Percentiles rank a stretch among this genome's conserved stretches.
Conservation (phyloP, 2,329 filamentous ascomycete genomes). For the Rhinocladiella mackenziei region DNA sequence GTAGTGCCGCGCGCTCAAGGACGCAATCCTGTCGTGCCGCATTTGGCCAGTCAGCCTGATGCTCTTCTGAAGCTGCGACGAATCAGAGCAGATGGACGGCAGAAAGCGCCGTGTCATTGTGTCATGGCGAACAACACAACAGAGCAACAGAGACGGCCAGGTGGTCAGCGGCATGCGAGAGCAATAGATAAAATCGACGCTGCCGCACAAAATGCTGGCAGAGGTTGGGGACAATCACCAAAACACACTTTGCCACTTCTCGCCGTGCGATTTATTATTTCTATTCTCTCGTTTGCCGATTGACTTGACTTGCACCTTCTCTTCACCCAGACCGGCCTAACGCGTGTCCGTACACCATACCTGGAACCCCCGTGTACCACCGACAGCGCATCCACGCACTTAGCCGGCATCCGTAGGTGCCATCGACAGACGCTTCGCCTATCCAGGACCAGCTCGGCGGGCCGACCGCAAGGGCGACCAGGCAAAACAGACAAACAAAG, state of each 20-base stretch:
- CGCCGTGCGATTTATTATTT: conserved; percentile 2
- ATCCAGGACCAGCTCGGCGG: conserved; percentile 6
- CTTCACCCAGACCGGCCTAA: background rate
- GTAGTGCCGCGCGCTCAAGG: conserved; percentile 21
- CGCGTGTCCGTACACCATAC: too few relatives aligned
- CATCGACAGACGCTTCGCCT: conserved; percentile 9
- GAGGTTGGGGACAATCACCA: background rate
- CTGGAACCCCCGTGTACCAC: too few relatives aligned
- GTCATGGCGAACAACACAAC: conserved; percentile 7
- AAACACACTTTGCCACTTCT: background rate
- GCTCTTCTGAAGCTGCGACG: conserved; percentile 13
- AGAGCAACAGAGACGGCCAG: conserved; percentile 17
- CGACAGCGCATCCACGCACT: background rate
- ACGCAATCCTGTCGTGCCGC: conserved; percentile 1
- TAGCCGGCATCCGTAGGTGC: conserved; percentile 1
- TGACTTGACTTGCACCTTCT: background rate
- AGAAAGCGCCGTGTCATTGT: conserved; percentile 11
- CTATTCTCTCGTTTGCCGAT: conserved; percentile 3
- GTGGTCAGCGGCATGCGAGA: conserved; percentile 24
- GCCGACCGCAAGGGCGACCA: conserved; percentile 15
- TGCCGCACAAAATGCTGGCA: background rate
- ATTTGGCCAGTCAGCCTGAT: conserved; percentile 15
- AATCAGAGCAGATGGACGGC: conserved; percentile 10
- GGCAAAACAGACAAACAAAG: conserved; percentile 7
- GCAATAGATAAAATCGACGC: conserved; percentile 20